Evolutionary conservation across 2,329 filamentous ascomycete genomes (phyloP).

Genomic region (Mollisiaceae sp.): DNA sequence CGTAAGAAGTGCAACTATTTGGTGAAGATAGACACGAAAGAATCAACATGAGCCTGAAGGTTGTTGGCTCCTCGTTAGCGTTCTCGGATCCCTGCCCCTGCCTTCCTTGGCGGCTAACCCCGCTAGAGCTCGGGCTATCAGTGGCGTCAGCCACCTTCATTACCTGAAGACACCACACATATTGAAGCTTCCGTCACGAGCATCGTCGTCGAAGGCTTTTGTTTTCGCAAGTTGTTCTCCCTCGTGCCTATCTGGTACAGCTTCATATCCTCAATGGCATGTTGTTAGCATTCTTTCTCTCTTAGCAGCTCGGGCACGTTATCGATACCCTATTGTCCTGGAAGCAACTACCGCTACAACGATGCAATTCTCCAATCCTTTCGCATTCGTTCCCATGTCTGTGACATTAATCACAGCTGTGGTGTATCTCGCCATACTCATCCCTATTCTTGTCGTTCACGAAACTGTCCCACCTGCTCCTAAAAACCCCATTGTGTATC

Average conservation of each 20-base stretch:
- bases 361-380: conserved; percentile 52
- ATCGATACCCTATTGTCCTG: background rate
- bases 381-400: conserved; percentile 80
- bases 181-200: background rate
- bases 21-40: background rate
- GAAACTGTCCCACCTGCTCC: conserved; percentile 75
- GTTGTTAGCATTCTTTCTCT: conserved; percentile 3
- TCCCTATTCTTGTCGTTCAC: conserved; percentile 75
- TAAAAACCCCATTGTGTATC: conserved; percentile 53
- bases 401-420: conserved; percentile 80
- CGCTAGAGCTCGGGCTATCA: conserved; percentile 7
- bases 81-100: background rate
- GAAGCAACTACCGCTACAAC: conserved; percentile 17
- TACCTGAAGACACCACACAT: background rate
- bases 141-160: conserved; percentile 5
- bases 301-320: conserved; percentile 4
- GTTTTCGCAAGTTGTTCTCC: background rate
- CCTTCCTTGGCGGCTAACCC: background rate
- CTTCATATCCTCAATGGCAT: conserved; percentile 11
- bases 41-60: background rate
- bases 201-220: background rate
- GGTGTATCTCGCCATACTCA: conserved; percentile 78
- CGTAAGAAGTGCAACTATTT: background rate
- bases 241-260: background rate
- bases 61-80: background rate